Conservation (phyloP, 352 stramenopile genomes). For the Globisporangium solare region DNA sequence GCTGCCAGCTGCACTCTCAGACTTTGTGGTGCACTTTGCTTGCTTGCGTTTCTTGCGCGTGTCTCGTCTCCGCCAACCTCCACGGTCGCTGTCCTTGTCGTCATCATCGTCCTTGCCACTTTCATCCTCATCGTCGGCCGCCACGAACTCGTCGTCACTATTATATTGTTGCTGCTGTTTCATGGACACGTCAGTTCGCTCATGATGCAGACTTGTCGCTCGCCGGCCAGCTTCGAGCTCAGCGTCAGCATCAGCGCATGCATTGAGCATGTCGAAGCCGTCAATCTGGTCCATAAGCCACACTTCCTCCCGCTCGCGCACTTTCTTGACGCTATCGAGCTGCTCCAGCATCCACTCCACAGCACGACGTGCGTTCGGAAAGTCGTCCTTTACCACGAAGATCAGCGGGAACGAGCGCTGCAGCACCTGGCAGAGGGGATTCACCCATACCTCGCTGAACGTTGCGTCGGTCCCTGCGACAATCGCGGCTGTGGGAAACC, state of each 20-base stretch:
- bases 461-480: constrained; percentile 68
- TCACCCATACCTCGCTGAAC: constrained; percentile 73
- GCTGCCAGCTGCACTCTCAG: not conserved
- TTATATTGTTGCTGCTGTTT: not conserved
- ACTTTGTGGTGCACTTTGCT: not conserved
- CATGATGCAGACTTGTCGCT: not conserved
- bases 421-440: constrained; percentile 59
- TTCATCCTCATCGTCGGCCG: constrained; percentile 9
- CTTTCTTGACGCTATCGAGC: constrained; percentile 33
- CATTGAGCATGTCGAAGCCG: constrained; percentile 27
- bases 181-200: too few relatives aligned
- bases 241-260: not conserved
- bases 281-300: constrained; percentile 58
- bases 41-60: constrained; percentile 3
- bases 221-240: not conserved
- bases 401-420: constrained; percentile 67
- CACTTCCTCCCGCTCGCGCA: constrained; percentile 34
- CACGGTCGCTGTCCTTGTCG: not conserved
- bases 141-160: constrained; percentile 12
- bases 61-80: not conserved
- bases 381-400: constrained; percentile 48
- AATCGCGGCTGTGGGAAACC: constrained; percentile 54
- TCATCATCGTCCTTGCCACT: not conserved
- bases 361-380: constrained; percentile 44
- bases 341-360: constrained; percentile 64